Base-by-base conservation (phyloP, 352 stramenopile genomes). In the Chrysophaeum taylorii region DNA sequence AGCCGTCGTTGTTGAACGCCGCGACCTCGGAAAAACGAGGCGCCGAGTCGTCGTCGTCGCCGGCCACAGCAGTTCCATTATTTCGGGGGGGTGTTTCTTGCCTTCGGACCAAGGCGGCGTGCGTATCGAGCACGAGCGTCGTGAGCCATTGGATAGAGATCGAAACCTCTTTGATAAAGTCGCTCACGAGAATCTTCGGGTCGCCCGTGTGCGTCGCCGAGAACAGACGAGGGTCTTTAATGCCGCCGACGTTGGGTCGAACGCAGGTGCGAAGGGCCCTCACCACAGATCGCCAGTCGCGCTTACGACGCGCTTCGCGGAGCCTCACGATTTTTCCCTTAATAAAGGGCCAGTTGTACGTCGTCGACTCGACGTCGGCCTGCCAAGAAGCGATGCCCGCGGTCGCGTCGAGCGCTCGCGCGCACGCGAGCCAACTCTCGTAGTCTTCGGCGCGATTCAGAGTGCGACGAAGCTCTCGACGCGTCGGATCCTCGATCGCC, bases 141-240 rank as follows among this genome's bases (percentile, higher is more conserved):
- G 83, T 87, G 25, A 88, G 73, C 79, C 81, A 88, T 21, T 76
- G 41, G 37, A 87, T 57, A 27, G 83, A 87, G 25, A 67, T 80
- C 23, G 68, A 76, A 15, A 86, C 83, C 69, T 87, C 78, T 0
- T 79, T 63, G 15, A 87, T 73, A 70, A 89, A 89, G 41, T 87
- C 81, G 23, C 42, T 70, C 2, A 87, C 82, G 21, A 87, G 70
- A 18, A 71, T 60, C 61, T 87, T 88, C 2, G 82, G 81, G 72
- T 85, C 81, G 57, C 83, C 83, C 14, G 75, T 84, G 66, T 89
- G 85, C 15, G 79, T 84, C 61, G 80, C 85, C 12, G 68, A 76
- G 70, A 89, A 89, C 41, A 87, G 74, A 42, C 87, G 78, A 71
- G 83, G 77, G 39, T 73, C 83, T 82, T 87, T 89, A n/a, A 89